Base-by-base conservation (phyloP, 202 grass and related monocot species). In the Carex arenaria region DNA sequence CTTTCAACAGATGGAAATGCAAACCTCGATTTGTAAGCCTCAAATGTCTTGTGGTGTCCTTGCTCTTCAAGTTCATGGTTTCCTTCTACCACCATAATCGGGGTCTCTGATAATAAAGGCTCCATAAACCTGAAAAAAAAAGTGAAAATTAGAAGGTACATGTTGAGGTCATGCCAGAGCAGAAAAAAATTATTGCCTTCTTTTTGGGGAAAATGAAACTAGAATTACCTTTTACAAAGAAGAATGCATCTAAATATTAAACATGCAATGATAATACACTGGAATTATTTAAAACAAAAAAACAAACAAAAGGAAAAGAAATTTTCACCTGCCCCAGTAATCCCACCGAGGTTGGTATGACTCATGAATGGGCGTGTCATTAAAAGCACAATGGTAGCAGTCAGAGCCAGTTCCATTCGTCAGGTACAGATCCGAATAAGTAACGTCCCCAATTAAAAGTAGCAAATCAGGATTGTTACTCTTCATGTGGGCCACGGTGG, bases 341-440 rank as follows among this genome's bases (percentile, higher is more conserved):
- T 97, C 94, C 90, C 92, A 97, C 1, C 94, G 94, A 9, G 88
- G 90, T 63, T 97, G 94, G 67, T 92, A 97, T 5, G 94, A 94
- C 87, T 97, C 92, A 42, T 97, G 94, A 80, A 97, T 91, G 28
- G 92, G 94, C 1, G 92, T 94, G 3, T 87, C 71, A 52, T 56
- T 83, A 81, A 97, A 97, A 4, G 72, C 19, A 67, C 92, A 97
- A 49, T 88, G 91, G 79, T 97, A 97, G 85, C 94, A 94, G n/a
- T 97, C 90, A 0, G 90, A 42, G 0, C 94, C 92, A 13, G 90
- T 94, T 57, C 94, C 92, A 40, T 97, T 97, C 18, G 91, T 94
- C 2, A 97, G 86, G 77, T 97, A 94, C 20, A 97, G 87, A 79
- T 97, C 93, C 54, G 92, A 88, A 74, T 97, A 97, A 72, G 84